A percentile compares a stretch with the other conserved stretches of the same genome.
Conservation (phyloP, 2,329 filamentous ascomycete genomes). For the Pyrenochaeta sp. region DNA sequence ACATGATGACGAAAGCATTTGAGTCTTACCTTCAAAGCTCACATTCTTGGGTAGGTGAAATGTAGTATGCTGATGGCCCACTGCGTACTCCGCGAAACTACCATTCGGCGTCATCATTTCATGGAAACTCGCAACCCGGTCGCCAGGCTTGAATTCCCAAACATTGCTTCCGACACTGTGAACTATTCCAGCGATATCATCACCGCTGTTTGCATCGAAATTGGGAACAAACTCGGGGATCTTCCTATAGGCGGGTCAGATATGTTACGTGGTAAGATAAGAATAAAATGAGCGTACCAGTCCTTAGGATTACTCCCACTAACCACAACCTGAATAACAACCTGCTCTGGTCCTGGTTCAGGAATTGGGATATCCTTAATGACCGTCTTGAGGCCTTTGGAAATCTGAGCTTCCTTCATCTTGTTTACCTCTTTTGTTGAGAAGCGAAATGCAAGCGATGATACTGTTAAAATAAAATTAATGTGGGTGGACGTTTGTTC, state of each 20-base stretch:
- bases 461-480: too few relatives aligned
- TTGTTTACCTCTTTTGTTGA: neutral
- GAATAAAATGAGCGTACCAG: constrained; percentile 45
- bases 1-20: too few relatives aligned
- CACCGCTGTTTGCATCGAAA: constrained; percentile 56
- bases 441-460: too few relatives aligned
- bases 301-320: constrained; percentile 58
- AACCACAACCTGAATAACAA: constrained; percentile 52
- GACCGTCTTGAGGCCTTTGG: constrained; percentile 41
- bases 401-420: constrained; percentile 55
- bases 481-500: too few relatives aligned
- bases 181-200: constrained; percentile 65
- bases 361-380: constrained; percentile 50
- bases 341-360: constrained; percentile 40
- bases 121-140: constrained; percentile 66
- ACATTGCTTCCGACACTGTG: constrained; percentile 64
- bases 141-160: constrained; percentile 65
- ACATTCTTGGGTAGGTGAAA: constrained; percentile 62
- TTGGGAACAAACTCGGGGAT: constrained; percentile 22
- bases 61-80: constrained; percentile 64
- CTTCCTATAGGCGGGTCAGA: constrained; percentile 30
- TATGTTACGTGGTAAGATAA: neutral
- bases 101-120: constrained; percentile 62
- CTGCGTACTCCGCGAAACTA: constrained; percentile 68
- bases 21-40: constrained; percentile 54